Evolutionary conservation across 2,329 filamentous ascomycete species (phyloP).

Genomic region (Aspergillus sp.): DNA sequence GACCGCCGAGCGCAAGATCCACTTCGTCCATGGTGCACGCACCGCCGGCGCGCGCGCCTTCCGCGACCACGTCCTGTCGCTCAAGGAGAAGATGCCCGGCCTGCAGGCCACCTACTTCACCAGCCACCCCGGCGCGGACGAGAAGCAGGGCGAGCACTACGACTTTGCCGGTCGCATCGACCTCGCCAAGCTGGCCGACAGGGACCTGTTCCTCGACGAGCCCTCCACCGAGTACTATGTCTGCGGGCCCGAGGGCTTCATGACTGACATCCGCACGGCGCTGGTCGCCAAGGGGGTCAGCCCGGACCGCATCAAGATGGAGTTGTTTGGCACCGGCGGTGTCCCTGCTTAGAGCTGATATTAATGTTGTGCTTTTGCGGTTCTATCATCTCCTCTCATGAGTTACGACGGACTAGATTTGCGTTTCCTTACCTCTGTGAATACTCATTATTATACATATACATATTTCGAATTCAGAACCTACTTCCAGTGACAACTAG

Average conservation of each 20-base stretch:
- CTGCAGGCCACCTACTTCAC: constrained; percentile 60
- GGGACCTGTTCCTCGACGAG: constrained; percentile 57
- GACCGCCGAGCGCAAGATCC: constrained; percentile 49
- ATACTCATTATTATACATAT: no score
- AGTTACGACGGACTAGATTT: background rate
- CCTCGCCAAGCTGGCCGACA: constrained; percentile 55
- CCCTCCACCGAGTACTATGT: constrained; percentile 64
- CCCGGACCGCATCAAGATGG: constrained; percentile 61
- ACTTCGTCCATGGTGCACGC: constrained; percentile 61
- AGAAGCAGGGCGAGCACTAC: constrained; percentile 58
- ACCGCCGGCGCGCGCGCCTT: constrained; percentile 51
- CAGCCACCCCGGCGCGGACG: constrained; percentile 46
- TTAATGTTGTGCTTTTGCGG: no score
- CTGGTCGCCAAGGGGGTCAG: constrained; percentile 58
- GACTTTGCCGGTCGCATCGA: constrained; percentile 59
- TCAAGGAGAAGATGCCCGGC: constrained; percentile 45
- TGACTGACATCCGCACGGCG: constrained; percentile 58
- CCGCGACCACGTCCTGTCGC: constrained; percentile 49
- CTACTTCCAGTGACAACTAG: no score
- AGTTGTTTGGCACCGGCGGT: constrained; percentile 64
- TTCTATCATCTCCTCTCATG: background rate
- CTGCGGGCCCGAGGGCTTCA: constrained; percentile 70
- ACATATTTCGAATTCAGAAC: no score
- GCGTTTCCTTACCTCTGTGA: background rate
- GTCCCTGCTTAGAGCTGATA: constrained; percentile 16